Base-by-base conservation (phyloP, 371 early-diverging fungal species). In the Apophysomyces variabilis region DNA sequence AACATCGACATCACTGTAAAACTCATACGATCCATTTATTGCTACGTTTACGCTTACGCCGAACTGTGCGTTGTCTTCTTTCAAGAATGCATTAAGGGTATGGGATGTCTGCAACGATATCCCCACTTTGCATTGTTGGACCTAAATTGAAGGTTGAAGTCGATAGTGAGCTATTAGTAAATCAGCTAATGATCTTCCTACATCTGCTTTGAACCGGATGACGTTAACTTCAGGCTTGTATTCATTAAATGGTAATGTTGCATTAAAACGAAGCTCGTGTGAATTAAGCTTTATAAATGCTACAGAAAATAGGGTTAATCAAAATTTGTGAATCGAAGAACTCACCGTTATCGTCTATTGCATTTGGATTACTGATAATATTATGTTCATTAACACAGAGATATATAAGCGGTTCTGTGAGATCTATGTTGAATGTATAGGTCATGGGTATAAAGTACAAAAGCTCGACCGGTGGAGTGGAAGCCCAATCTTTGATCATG, bases 341-440 rank as follows among this genome's bases (percentile, higher is more conserved):
- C 80, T 59, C 83, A 94, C 95, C 87, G 71, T 95, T 95, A 50
- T 94, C 93, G 18, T 89, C 87, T 1, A 83, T 66, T 32, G 90
- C 89, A 26, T 82, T 85, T 3, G 88, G 89, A 69, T 92, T 90
- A 65, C 90, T 87, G 64, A 94, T 93, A 8, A 95, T 88, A 74
- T 95, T 94, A 63, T 89, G 84, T 58, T 92, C 92, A 65, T 95
- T 95, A 16, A 89, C 86, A 71, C 90, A 93, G 6, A 93, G 79
- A 62, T 79, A 84, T 6, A 93, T 65, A 32, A 77, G 73, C 21
- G 88, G 82, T 36, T 89, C 79, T 4, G 81, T 77, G 9, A 92
- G 64, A 3, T 72, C 69, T 32, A 90, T 70, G 18, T 82, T 74
- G 56, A 92, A 67, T 13, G 71, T 68, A 70, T 94, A 94, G 9